A percentile compares a stretch with the other conserved stretches of the same genome.
phyloP scores from a whole-genome alignment of 768 basidiomycete genomes.

The Leucogyrophana mollusca region DNA sequence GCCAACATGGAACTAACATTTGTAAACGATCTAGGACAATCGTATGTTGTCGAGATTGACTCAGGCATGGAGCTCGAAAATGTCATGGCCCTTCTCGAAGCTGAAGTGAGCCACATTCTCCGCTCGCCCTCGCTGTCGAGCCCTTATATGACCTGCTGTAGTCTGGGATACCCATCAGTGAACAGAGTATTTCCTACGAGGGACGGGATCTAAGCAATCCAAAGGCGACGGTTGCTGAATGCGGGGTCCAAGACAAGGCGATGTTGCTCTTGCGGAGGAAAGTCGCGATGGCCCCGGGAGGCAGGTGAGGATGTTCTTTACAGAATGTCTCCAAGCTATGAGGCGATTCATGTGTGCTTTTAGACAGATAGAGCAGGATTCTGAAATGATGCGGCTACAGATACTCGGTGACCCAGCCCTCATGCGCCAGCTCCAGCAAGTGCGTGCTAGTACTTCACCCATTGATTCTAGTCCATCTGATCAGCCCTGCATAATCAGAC shows the following conservation, averaged over 20 bases:
- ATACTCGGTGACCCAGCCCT: slow-evolving; percentile 80
- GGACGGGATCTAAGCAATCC: slow-evolving; percentile 64
- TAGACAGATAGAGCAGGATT: slow-evolving; percentile 73
- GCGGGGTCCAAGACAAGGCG: slow-evolving; percentile 60
- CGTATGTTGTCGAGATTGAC: slow-evolving; percentile 79
- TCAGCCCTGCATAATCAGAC: slow-evolving; percentile 41
- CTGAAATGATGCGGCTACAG: slow-evolving; percentile 90
- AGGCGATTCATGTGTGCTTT: not conserved
- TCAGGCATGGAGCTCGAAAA: slow-evolving; percentile 89
- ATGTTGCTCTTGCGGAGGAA: slow-evolving; percentile 70
- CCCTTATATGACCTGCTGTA: slow-evolving; percentile 29
- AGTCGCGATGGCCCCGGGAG: slow-evolving; percentile 41
- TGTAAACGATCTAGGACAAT: slow-evolving; percentile 62
- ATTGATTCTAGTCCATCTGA: not conserved
- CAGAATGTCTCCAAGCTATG: not conserved
- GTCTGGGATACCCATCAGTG: slow-evolving; percentile 71
- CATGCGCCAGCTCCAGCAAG: slow-evolving; percentile 71
- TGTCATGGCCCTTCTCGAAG: slow-evolving; percentile 91
- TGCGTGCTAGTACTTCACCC: slow-evolving; percentile 29
- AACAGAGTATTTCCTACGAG: slow-evolving; percentile 72
- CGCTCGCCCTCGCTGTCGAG: not conserved
- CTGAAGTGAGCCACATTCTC: slow-evolving; percentile 64
- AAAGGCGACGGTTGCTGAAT: slow-evolving; percentile 65
- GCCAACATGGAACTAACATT: slow-evolving; percentile 69
- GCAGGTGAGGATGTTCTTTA: slow-evolving; percentile 30